phyloP scores from a whole-genome alignment of 768 basidiomycete species.

The Boletellus ananas region DNA sequence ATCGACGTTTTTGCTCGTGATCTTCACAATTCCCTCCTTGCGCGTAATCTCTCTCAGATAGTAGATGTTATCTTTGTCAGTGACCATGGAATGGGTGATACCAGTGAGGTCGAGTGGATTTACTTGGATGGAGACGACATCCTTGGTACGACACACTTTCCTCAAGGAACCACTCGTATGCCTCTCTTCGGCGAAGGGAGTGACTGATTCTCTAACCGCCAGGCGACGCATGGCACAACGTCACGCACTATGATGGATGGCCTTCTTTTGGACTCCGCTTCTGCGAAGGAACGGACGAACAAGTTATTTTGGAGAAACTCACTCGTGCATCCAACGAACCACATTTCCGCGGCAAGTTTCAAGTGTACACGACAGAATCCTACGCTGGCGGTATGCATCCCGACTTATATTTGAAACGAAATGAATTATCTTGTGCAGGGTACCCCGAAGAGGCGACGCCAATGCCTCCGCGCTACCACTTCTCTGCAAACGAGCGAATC shows the following conservation, averaged over 20 bases:
- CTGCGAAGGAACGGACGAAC: conserved; percentile 49
- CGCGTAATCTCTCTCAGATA: conserved; percentile 75
- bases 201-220: background rate
- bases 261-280: conserved; percentile 87
- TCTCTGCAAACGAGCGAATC: conserved; percentile 67
- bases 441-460: conserved; percentile 12
- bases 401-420: background rate
- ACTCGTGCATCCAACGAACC: conserved; percentile 43
- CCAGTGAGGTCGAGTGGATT: conserved; percentile 68
- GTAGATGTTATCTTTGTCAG: conserved; percentile 89
- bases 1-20: conserved; percentile 75
- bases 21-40: conserved; percentile 57
- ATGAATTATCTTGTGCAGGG: conserved; percentile 1
- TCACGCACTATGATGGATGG: conserved; percentile 77
- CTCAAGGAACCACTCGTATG: no score
- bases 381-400: conserved; percentile 19
- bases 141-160: conserved; percentile 22
- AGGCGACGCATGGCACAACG: conserved; percentile 26
- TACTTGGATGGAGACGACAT: conserved; percentile 59
- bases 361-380: conserved; percentile 41
- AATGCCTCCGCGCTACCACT: conserved; percentile 83
- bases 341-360: conserved; percentile 52
- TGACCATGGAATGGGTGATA: conserved; percentile 91
- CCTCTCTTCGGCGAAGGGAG: background rate
- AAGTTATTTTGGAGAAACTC: conserved; percentile 53